Evolutionary conservation across 306 rosid species (phyloP).

Genomic region (Herpetospermum pedunculosum): DNA sequence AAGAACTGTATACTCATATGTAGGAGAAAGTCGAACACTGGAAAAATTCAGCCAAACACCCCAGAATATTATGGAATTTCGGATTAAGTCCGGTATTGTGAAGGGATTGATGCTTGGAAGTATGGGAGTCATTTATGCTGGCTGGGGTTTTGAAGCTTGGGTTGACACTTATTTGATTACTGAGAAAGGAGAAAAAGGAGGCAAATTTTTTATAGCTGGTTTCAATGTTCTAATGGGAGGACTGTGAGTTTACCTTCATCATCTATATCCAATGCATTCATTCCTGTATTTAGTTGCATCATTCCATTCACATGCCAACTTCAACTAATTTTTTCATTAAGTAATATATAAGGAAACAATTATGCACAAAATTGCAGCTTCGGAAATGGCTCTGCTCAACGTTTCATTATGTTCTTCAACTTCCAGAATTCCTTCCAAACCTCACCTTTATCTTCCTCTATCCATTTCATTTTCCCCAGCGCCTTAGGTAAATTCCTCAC

Average conservation of each 20-base stretch:
- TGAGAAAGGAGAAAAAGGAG: conserved; percentile 62
- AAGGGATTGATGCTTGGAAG: conserved; percentile 90
- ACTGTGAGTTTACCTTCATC: conserved; percentile 42
- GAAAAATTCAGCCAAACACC: conserved; percentile 58
- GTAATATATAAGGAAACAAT: not conserved
- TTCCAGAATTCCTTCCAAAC: conserved; percentile 29
- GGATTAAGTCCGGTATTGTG: conserved; percentile 57
- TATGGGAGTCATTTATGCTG: conserved; percentile 64
- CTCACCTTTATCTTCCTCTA: no score
- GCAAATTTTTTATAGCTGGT: conserved; percentile 76
- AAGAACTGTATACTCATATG: conserved; percentile 74
- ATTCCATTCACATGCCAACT: not conserved
- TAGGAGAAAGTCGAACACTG: conserved; percentile 64
- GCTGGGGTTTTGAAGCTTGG: conserved; percentile 98
- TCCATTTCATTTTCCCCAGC: not conserved
- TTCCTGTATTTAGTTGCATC: not conserved
- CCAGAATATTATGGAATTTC: conserved; percentile 44
- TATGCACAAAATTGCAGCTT: not conserved
- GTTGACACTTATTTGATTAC: conserved; percentile 66
- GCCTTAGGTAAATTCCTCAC: not conserved
- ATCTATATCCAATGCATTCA: not conserved
- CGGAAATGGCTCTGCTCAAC: conserved; percentile 61
- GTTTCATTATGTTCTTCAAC: conserved; percentile 33
- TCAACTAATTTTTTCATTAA: conserved; percentile 6
- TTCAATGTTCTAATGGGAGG: conserved; percentile 90